These are phyloP conservation scores for Sugiyamaella paludigena DNA, from an alignment of 1,139 yeast genomes.

Conservation along the genomic window DNA sequence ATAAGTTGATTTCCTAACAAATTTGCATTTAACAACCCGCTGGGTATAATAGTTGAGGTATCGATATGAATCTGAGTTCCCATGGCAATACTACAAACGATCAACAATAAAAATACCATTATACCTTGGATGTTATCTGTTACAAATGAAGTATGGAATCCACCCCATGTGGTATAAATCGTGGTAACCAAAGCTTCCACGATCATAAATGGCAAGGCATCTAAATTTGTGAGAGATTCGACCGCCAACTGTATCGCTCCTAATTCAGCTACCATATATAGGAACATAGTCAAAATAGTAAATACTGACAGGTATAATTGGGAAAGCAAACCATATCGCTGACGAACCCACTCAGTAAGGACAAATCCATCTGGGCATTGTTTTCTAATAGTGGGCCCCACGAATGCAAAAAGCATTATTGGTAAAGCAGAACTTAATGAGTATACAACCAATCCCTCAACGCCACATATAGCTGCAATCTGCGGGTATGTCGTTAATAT, in stretches of 20 bases:
- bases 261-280: slow-evolving; percentile 86
- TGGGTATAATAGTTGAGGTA: slow-evolving; percentile 55
- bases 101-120: slow-evolving; percentile 61
- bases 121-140: slow-evolving; percentile 89
- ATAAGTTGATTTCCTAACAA: slow-evolving; percentile 85
- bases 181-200: slow-evolving; percentile 87
- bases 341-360: slow-evolving; percentile 91
- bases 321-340: slow-evolving; percentile 69
- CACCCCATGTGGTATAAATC: slow-evolving; percentile 84
- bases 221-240: slow-evolving; percentile 71
- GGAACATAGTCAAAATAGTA: slow-evolving; percentile 80
- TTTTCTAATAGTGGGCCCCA: slow-evolving; percentile 77
- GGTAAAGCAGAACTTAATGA: slow-evolving; percentile 83
- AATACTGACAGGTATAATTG: slow-evolving; percentile 75
- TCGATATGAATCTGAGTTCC: slow-evolving; percentile 77
- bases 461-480: slow-evolving; percentile 80
- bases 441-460: slow-evolving; percentile 84
- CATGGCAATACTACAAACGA: slow-evolving; percentile 76
- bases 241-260: slow-evolving; percentile 77
- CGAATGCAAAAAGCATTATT: slow-evolving; percentile 70
- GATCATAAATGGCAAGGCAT: slow-evolving; percentile 78
- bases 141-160: slow-evolving; percentile 81
- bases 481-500: slow-evolving; percentile 80
- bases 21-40: slow-evolving; percentile 62
- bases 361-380: slow-evolving; percentile 90